phyloP scores from a whole-genome alignment of 306 rosid genomes.

The Prunus mira region DNA sequence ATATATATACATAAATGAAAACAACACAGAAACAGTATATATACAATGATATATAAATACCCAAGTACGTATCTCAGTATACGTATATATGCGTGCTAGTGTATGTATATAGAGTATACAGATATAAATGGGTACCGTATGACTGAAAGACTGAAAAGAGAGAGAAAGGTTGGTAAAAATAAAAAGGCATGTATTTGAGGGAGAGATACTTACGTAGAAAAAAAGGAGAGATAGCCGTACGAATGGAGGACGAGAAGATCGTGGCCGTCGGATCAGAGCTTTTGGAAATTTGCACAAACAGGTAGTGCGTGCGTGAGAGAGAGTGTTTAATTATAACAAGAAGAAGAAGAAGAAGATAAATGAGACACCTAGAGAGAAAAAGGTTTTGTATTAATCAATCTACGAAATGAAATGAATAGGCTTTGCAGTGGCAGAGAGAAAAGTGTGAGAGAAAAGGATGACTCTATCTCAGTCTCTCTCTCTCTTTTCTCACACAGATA shows the following conservation, averaged over 20 bases:
- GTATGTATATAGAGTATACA: neutral
- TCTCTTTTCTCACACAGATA: constrained; percentile 18
- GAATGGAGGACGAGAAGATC: constrained; percentile 62
- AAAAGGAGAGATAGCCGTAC: constrained; percentile 57
- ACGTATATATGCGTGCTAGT: neutral
- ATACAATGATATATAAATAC: neutral
- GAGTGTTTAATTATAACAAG: constrained; percentile 25
- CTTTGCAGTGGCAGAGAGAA: constrained; percentile 6
- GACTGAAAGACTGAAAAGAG: constrained; percentile 23
- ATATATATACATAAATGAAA: neutral
- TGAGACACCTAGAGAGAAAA: neutral
- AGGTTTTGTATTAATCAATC: constrained; percentile 2
- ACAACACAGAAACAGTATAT: neutral
- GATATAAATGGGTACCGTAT: neutral
- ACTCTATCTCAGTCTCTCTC: neutral
- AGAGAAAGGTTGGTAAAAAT: constrained; percentile 6
- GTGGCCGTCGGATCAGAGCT: constrained; percentile 71
- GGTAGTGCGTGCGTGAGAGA: constrained; percentile 6
- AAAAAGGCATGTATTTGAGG: constrained; percentile 18
- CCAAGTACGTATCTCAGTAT: neutral
- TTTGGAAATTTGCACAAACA: constrained; percentile 7
- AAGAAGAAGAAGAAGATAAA: constrained; percentile 21
- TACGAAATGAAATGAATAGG: neutral
- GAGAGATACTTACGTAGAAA: constrained; percentile 59
- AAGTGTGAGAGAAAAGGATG: neutral